These are phyloP conservation scores for Discostella pseudostelligera DNA, from an alignment of 108 stramenopile species.

Conservation along the genomic window DNA sequence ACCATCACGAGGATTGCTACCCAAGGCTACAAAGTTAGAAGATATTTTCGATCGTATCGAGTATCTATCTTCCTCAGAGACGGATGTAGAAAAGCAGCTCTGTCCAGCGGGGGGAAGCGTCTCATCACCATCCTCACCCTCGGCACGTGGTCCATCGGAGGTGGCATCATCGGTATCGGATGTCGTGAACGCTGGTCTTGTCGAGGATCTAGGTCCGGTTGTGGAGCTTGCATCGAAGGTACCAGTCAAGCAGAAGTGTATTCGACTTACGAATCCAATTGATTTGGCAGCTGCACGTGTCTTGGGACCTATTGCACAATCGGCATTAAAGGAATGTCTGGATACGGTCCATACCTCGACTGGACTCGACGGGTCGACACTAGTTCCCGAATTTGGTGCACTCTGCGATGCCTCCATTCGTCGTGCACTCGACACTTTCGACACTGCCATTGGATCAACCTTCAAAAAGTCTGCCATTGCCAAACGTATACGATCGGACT, in stretches of 20 bases:
- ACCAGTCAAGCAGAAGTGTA: conserved; percentile 38
- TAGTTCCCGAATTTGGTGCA: conserved; percentile 77
- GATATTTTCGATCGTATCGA: conserved; percentile 71
- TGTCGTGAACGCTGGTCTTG: conserved; percentile 47
- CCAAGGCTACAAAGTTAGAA: conserved; percentile 48
- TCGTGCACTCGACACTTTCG: conserved; percentile 56
- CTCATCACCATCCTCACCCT: conserved; percentile 26
- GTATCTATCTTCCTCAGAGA: conserved; percentile 56
- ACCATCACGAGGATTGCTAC: conserved; percentile 8
- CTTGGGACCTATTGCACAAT: conserved; percentile 52
- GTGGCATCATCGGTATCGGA: conserved; percentile 36
- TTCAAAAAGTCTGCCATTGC: conserved; percentile 52
- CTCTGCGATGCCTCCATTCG: conserved; percentile 66
- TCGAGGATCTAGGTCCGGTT: conserved; percentile 40
- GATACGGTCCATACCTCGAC: conserved; percentile 21
- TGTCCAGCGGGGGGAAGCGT: conserved; percentile 46
- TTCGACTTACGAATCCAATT: conserved; percentile 40
- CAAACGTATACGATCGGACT: conserved; percentile 56
- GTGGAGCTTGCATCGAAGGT: conserved; percentile 46
- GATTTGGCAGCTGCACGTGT: conserved; percentile 72
- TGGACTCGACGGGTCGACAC: conserved; percentile 27
- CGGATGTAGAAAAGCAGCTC: conserved; percentile 47
- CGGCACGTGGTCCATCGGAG: conserved; percentile 38
- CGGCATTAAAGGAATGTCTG: conserved; percentile 51
- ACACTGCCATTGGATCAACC: conserved; percentile 21